Conservation (phyloP, 352 stramenopile species). For the Globisporangium nodosum region DNA sequence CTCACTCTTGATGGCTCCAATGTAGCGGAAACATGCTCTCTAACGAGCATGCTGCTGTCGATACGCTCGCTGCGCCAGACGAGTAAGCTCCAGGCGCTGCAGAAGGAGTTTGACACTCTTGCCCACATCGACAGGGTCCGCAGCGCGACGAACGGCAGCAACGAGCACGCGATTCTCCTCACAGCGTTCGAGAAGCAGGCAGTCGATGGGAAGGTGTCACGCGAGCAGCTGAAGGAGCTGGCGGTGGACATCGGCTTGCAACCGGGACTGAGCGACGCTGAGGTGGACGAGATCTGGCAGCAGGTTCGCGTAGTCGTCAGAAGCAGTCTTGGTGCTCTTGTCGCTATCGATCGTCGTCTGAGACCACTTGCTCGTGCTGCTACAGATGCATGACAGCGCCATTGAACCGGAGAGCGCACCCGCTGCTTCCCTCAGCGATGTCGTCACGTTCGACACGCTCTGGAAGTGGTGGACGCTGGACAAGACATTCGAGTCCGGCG, state of each 20-base stretch:
- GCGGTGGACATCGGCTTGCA: conserved; percentile 26
- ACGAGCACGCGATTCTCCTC: conserved; percentile 26
- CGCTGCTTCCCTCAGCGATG: background rate
- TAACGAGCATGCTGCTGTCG: background rate
- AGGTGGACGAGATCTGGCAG: conserved; percentile 55
- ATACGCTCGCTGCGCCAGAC: conserved; percentile 17
- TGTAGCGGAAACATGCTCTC: too few relatives aligned
- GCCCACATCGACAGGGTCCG: conserved; percentile 21
- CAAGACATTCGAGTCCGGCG: conserved; percentile 21
- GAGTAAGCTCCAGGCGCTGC: conserved; percentile 31
- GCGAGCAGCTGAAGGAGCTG: conserved; percentile 27
- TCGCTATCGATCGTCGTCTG: background rate
- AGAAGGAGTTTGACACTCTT: conserved; percentile 23
- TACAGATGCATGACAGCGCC: conserved; percentile 1
- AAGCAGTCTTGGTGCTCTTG: too few relatives aligned
- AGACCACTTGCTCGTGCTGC: background rate
- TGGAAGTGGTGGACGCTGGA: conserved; percentile 64
- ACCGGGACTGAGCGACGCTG: conserved; percentile 20
- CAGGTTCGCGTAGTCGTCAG: conserved; percentile 11
- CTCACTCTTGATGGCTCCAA: background rate
- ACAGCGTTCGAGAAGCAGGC: conserved; percentile 25
- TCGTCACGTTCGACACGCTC: conserved; percentile 29
- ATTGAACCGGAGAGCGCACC: background rate
- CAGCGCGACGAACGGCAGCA: conserved; percentile 12
- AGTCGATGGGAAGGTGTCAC: conserved; percentile 20